A percentile compares a stretch with the other conserved stretches of the same genome.
phyloP scores from a whole-genome alignment of 495 filamentous ascomycete species.

The Aspergillus kassunensis region DNA sequence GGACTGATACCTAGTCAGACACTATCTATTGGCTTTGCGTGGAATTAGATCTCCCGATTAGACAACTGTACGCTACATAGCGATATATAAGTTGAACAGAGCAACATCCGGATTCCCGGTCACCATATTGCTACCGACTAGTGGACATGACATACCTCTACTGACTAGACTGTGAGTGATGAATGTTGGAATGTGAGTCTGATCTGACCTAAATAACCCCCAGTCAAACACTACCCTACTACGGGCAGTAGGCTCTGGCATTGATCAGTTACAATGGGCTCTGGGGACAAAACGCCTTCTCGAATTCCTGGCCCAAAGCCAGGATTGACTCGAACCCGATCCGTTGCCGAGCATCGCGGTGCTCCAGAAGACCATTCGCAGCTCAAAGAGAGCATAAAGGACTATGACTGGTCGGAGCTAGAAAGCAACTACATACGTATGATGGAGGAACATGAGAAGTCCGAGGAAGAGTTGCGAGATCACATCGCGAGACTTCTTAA shows the following conservation, averaged over 20 bases:
- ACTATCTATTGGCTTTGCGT: no score
- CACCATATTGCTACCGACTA: background rate
- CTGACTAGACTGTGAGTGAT: background rate
- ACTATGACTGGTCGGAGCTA: conserved; percentile 66
- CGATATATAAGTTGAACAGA: no score
- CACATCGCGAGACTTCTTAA: conserved; percentile 62
- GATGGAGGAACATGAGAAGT: conserved; percentile 53
- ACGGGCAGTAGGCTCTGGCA: background rate
- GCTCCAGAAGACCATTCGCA: background rate
- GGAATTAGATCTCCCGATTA: no score
- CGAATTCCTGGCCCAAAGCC: background rate
- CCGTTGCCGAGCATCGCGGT: background rate
- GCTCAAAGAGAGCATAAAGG: conserved; percentile 24
- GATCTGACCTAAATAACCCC: no score
- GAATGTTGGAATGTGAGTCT: no score
- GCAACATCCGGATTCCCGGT: background rate
- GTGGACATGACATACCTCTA: background rate
- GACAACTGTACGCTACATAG: no score
- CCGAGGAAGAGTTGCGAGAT: conserved; percentile 57
- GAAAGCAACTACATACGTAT: conserved; percentile 57
- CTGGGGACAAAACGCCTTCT: background rate
- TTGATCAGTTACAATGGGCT: background rate
- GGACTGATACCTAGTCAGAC: no score
- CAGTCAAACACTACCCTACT: background rate
- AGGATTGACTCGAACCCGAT: background rate